Evolutionary conservation across 73 alveolate genomes (phyloP), one percentile per base, ranked within the genome.

Genomic region (Loxodes magnus): DNA sequence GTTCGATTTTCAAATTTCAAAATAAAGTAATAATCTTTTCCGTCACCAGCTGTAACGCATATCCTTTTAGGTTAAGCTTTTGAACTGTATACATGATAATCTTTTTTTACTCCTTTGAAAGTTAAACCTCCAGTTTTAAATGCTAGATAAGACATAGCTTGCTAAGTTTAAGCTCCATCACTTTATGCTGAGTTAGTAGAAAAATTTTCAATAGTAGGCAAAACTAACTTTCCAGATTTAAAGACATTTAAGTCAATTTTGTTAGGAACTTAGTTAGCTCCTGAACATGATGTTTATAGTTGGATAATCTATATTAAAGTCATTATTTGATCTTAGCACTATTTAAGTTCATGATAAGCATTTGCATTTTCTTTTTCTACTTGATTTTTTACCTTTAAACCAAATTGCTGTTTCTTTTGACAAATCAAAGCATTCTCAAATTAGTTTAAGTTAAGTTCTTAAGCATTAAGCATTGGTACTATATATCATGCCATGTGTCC

Each of bases 1-100:
- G 82, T 20, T 25, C 35, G 28, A 27, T 56, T 55, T 25, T 82
- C 94, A 35, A 64, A 55, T 24, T 77, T 77, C 43, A 75, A 56
- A 15, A 82, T 42, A 73, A 77, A 63, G 56, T 54, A 65, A 17
- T 64, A 62, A 12, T 63, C 43, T 22, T 43, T 31, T 28, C 62
- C 59, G 46, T 82, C 78, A 16, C 72, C 49, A 4, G 88, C 79
- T 7, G 35, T 50, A 25, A 82, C 52, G 2, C 78, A 75, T 28
- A 82, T 70, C 43, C 62, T 82, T 69, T 76, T 77, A 0, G 94
- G 94, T 30, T 57, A 62, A 22, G 71, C 90, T 62, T 82, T 82
- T 0, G 72, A 53, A 16, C 67, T 46, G n/a, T 44, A 44, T 3
- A 43, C 30, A 22, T 36, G 22, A 15, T 6, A 9, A 9, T 12